These are phyloP conservation scores for Austroboletus niveus DNA, from an alignment of 1,284 basidiomycete species.

Conservation along the genomic window DNA sequence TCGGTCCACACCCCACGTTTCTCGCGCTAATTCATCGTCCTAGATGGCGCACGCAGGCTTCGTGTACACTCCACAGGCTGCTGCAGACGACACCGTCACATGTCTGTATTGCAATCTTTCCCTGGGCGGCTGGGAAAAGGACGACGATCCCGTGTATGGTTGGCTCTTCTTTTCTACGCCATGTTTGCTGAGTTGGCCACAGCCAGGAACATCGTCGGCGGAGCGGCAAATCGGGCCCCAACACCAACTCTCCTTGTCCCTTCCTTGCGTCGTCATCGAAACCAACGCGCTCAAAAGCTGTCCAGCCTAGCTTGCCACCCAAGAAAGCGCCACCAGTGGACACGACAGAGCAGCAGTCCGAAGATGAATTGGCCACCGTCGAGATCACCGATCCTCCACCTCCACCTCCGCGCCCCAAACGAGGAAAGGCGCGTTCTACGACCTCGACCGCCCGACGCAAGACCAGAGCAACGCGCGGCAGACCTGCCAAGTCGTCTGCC, in stretches of 20 bases:
- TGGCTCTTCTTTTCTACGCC: background rate
- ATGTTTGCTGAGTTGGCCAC: slow-evolving; percentile 13
- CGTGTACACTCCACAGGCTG: slow-evolving; percentile 62
- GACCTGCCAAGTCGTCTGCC: slow-evolving; percentile 18
- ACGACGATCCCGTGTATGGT: slow-evolving; percentile 75
- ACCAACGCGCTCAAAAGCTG: slow-evolving; percentile 9
- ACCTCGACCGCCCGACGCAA: slow-evolving; percentile 25
- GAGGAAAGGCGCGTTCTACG: slow-evolving; percentile 16
- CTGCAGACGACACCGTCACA: slow-evolving; percentile 69
- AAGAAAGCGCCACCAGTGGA: slow-evolving; percentile 2
- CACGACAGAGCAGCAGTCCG: slow-evolving; percentile 13
- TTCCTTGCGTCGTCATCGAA: slow-evolving; percentile 42
- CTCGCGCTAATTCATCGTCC: background rate
- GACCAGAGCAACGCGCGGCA: slow-evolving; percentile 19
- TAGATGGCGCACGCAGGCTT: slow-evolving; percentile 87
- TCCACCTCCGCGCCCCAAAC: slow-evolving; percentile 15
- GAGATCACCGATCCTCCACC: slow-evolving; percentile 4
- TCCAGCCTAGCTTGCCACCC: background rate
- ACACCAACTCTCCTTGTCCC: slow-evolving; percentile 39
- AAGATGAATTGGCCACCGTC: slow-evolving; percentile 10
- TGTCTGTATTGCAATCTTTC: slow-evolving; percentile 77
- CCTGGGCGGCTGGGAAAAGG: slow-evolving; percentile 77
- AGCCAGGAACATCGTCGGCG: slow-evolving; percentile 69
- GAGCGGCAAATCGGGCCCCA: slow-evolving; percentile 40
- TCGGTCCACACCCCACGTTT: background rate